phyloP scores from a whole-genome alignment of 768 basidiomycete species.

The Agaricus blazei region DNA sequence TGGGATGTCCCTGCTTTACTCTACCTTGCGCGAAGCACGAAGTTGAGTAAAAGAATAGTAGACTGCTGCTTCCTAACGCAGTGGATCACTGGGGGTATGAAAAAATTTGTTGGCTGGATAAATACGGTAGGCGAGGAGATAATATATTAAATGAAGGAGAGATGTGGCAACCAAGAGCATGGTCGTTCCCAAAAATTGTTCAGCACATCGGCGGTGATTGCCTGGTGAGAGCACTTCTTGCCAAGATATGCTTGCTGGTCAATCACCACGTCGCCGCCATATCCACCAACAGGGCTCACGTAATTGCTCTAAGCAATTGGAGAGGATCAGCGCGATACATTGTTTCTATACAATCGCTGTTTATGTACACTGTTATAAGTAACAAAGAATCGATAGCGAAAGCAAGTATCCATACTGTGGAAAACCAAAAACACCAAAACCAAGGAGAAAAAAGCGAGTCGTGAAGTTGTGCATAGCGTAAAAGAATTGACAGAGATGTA shows the following conservation, averaged over 20 bases:
- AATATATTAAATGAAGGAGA: constrained; percentile 8
- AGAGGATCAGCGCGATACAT: constrained; percentile 19
- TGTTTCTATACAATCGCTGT: constrained; percentile 20
- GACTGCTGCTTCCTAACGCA: constrained; percentile 25
- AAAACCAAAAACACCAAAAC: constrained; percentile 23
- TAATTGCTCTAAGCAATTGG: background rate
- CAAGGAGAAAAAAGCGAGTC: constrained; percentile 18
- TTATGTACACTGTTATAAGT: constrained; percentile 34
- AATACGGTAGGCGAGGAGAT: background rate
- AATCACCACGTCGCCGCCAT: constrained; percentile 13
- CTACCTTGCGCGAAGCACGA: background rate
- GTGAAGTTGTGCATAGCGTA: constrained; percentile 11
- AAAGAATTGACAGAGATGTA: constrained; percentile 10
- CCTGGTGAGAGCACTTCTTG: constrained; percentile 24
- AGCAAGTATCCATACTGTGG: constrained; percentile 19
- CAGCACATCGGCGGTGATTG: constrained; percentile 21
- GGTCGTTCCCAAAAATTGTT: constrained; percentile 27
- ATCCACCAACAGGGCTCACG: constrained; percentile 19
- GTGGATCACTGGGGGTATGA: constrained; percentile 16
- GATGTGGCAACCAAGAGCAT: constrained; percentile 12
- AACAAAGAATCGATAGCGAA: constrained; percentile 23
- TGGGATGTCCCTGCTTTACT: constrained; percentile 19
- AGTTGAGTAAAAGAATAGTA: constrained; percentile 23
- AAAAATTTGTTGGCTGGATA: constrained; percentile 15
- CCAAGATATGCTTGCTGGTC: constrained; percentile 8